Base-by-base conservation (phyloP, 1,139 yeast species). In the Saccharomyces hybrid region DNA sequence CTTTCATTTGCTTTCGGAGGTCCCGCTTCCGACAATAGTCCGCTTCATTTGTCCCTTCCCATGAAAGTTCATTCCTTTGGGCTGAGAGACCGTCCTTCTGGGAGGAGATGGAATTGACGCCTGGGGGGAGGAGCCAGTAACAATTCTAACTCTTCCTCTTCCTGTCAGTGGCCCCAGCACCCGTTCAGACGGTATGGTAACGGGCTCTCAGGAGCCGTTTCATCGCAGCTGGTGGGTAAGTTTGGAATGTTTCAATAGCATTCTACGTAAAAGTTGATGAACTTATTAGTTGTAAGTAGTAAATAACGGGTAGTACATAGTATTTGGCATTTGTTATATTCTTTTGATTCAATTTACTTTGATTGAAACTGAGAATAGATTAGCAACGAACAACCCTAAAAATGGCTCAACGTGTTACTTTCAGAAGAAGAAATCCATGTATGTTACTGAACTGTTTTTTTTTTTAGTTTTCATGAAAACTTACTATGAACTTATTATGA, bases 381-480 rank as follows among this genome's bases (percentile, higher is more conserved):
- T 47, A 56, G 57, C 55, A 52, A 53, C 51, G 62, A 62, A 65
- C 68, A 69, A 58, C 72, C 66, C 44, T 38, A 70, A 76, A 67
- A 70, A 84, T 84, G 89, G 88, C 86, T 71, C 87, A 82, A 76
- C 83, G 90, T 81, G 85, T 84, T 75, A 83, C 89, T 64, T 84
- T 80, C 81, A 82, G 89, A 81, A 82, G 86, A 79, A 81, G 87
- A 80, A 83, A 83, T 73, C 87, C 88, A 76, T 84, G 86, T 82
- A 82, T 74, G 85, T 81, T 65, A 55, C 29, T 47, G 34, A 47
- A 38, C 32, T 14, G 11, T 8, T 9, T 38, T 16, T 23, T 26
- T 25, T 4, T 6, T n/a, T n/a, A 25, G 8, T 25, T 26, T 46
- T 46, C 13, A 46, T 14, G n/a, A 25, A 29, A 46, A 38, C 26